Percentiles rank a stretch among this genome's conserved stretches.
phyloP scores from a whole-genome alignment of 768 basidiomycete genomes.

The Tylopilus felleus region DNA sequence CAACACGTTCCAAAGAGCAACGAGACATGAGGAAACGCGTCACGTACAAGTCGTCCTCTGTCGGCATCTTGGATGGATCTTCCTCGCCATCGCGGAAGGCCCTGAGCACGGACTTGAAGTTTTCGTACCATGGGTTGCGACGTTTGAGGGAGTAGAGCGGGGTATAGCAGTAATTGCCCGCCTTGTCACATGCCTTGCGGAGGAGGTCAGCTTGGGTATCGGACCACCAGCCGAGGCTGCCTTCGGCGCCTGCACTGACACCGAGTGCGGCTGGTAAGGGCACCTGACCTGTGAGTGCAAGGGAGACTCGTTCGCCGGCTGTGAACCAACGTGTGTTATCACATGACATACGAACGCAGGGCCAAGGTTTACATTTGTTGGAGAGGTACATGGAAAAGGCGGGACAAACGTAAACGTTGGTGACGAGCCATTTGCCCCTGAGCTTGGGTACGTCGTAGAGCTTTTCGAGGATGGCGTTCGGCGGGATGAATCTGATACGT shows the following conservation, averaged over 20 bases:
- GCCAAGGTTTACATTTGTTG: constrained; percentile 18
- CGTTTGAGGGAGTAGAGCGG: constrained; percentile 28
- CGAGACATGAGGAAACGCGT: not conserved
- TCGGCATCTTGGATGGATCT: not conserved
- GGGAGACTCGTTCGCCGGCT: constrained; percentile 26
- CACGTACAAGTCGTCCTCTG: constrained; percentile 19
- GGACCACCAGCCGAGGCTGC: constrained; percentile 21
- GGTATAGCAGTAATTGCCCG: constrained; percentile 23
- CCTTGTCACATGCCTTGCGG: constrained; percentile 21
- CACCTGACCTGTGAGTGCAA: constrained; percentile 16
- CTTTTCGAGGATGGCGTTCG: constrained; percentile 17
- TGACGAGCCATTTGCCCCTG: constrained; percentile 34
- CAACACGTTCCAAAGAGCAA: not conserved
- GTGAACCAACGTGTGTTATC: not conserved
- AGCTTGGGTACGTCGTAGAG: constrained; percentile 26
- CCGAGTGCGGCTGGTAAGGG: constrained; percentile 14
- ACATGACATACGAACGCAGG: not conserved
- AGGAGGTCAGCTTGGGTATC: constrained; percentile 18
- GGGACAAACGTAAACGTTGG: constrained; percentile 29
- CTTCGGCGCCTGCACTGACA: constrained; percentile 10
- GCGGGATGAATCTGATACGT: constrained; percentile 20
- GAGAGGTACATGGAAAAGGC: constrained; percentile 35
- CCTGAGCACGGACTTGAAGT: not conserved
- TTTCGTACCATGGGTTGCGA: not conserved
- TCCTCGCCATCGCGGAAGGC: not conserved